Conservation (phyloP, 2,329 filamentous ascomycete species). For the Ramichloridium luteum region DNA sequence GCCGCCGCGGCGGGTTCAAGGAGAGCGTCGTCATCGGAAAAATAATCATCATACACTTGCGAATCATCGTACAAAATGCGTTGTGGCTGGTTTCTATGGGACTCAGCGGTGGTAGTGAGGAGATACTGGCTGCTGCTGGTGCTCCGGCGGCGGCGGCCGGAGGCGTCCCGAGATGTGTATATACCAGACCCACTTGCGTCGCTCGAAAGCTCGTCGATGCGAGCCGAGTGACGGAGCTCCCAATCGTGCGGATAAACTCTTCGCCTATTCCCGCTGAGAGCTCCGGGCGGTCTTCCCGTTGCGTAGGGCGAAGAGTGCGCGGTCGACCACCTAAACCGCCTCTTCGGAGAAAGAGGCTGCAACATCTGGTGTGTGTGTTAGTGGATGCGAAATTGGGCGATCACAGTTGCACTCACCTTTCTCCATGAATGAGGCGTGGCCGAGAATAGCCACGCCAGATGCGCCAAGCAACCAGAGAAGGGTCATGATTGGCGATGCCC, state of each 20-base stretch:
- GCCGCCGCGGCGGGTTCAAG: no score
- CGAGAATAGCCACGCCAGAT: slow-evolving; percentile 82
- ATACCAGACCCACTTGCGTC: no score
- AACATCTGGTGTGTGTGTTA: no score
- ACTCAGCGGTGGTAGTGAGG: no score
- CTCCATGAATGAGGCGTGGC: slow-evolving; percentile 52
- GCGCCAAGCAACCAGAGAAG: slow-evolving; percentile 94
- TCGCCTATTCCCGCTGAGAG: slow-evolving; percentile 41
- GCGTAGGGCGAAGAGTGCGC: slow-evolving; percentile 75
- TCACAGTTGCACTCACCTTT: no score
- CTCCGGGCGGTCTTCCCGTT: slow-evolving; percentile 98
- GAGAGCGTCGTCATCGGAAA: no score
- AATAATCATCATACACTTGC: slow-evolving; percentile 31
- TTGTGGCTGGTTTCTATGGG: no score
- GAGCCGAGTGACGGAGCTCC: slow-evolving; percentile 33
- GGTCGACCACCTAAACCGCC: slow-evolving; percentile 99
- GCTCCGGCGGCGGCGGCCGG: no score
- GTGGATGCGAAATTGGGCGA: no score
- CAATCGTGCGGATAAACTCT: slow-evolving; percentile 30
- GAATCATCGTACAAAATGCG: slow-evolving; percentile 40
- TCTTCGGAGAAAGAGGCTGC: slow-evolving; percentile 99
- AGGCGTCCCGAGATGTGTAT: no score
- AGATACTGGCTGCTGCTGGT: no score
- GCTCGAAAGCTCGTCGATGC: slow-evolving; percentile 58
- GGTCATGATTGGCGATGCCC: slow-evolving; percentile 71